Evolutionary conservation across 345 rosid genomes (phyloP).

Genomic region (Salix udensis): DNA sequence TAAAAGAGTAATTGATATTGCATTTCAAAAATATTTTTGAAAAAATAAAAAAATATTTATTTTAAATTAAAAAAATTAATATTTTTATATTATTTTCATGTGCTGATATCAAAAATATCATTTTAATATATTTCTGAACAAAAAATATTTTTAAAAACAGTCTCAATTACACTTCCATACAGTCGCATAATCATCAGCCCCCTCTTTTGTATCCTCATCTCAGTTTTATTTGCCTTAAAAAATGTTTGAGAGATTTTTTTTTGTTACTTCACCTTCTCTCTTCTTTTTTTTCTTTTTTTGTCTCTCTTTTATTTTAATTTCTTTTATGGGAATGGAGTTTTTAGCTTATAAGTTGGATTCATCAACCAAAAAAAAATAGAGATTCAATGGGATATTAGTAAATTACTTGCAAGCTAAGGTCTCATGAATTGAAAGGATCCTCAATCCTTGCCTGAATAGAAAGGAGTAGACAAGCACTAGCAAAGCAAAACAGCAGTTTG

Average conservation of each 20-base stretch:
- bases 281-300: too few relatives aligned
- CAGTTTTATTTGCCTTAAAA: not conserved
- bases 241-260: not conserved
- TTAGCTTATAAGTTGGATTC: not conserved
- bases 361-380: not conserved
- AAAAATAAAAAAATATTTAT: too few relatives aligned
- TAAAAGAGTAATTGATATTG: too few relatives aligned
- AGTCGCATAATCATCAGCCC: too few relatives aligned
- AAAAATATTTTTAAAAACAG: too few relatives aligned
- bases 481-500: not conserved
- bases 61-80: too few relatives aligned
- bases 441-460: not conserved
- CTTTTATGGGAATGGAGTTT: not conserved
- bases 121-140: accelerated
- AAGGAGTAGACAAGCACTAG: too few relatives aligned
- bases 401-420: not conserved
- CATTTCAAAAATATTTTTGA: too few relatives aligned
- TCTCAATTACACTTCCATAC: accelerated
- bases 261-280: too few relatives aligned
- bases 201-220: not conserved
- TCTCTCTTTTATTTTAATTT: not conserved
- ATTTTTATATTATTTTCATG: too few relatives aligned
- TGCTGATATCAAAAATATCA: too few relatives aligned
- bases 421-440: conserved; percentile 6
- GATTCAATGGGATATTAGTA: not conserved